A percentile compares a stretch with the other conserved stretches of the same genome.
Conservation (phyloP, 2,329 filamentous ascomycete genomes). For the Trichophyton schoenleinii region DNA sequence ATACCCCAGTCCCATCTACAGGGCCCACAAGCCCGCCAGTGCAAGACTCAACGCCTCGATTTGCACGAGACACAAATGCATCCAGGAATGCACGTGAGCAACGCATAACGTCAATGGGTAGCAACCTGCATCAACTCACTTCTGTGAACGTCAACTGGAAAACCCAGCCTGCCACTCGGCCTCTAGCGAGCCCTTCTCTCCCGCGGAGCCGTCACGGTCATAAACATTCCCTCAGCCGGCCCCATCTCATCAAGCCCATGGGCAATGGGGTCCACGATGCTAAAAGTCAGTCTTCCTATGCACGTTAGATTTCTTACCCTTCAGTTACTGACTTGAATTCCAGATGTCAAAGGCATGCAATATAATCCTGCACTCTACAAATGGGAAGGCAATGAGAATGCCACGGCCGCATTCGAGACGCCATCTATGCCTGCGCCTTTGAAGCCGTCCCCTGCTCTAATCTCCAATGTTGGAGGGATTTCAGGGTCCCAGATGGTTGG, state of each 20-base stretch:
- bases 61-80: conserved; percentile 54
- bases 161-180: conserved; percentile 40
- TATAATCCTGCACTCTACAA: conserved; percentile 78
- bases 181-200: conserved; percentile 38
- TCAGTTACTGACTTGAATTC: conserved; percentile 13
- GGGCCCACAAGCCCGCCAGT: conserved; percentile 47
- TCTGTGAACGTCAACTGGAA: conserved; percentile 49
- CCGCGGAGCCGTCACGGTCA: conserved; percentile 35
- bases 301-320: conserved; percentile 1
- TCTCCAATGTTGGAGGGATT: conserved; percentile 73
- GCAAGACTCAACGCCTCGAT: conserved; percentile 45
- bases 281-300: conserved; percentile 52
- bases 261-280: conserved; percentile 57
- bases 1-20: conserved; percentile 39
- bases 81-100: conserved; percentile 53
- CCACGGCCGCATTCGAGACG: conserved; percentile 62
- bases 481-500: conserved; percentile 87
- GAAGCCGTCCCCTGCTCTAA: conserved; percentile 52
- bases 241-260: conserved; percentile 79
- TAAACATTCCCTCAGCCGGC: conserved; percentile 42
- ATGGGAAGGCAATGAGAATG: conserved; percentile 96
- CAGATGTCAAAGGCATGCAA: conserved; percentile 86
- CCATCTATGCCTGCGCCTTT: conserved; percentile 33
- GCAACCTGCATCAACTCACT: conserved; percentile 30
- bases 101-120: conserved; percentile 37